phyloP scores from a whole-genome alignment of 495 filamentous ascomycete genomes.

The Aspergillus haitiensis region DNA sequence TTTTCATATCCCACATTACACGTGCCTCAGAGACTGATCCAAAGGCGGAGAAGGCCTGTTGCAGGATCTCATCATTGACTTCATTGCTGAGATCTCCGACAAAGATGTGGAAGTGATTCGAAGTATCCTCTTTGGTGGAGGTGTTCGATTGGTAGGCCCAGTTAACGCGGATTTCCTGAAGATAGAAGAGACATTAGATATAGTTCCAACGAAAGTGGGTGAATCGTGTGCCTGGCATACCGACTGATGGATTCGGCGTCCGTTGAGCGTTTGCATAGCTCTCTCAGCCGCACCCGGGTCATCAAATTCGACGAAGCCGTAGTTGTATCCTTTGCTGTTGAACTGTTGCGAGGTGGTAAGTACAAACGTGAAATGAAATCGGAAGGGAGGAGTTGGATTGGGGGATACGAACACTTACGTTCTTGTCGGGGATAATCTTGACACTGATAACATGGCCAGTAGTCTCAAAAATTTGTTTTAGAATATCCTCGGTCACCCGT shows the following conservation, averaged over 20 bases:
- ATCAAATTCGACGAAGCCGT: slow-evolving; percentile 98
- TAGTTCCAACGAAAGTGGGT: slow-evolving; percentile 6
- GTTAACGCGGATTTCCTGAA: slow-evolving; percentile 97
- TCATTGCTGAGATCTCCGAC: slow-evolving; percentile 98
- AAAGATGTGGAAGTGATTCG: slow-evolving; percentile 98
- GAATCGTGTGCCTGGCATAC: slow-evolving; percentile 52
- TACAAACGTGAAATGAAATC: slow-evolving; percentile 1
- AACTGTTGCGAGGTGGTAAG: slow-evolving; percentile 42
- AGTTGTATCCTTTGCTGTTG: slow-evolving; percentile 96
- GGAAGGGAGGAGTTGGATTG: background rate
- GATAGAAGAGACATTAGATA: slow-evolving; percentile 18
- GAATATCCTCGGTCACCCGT: slow-evolving; percentile 91
- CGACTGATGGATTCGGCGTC: slow-evolving; percentile 89
- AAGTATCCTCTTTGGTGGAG: slow-evolving; percentile 94
- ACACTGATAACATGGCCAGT: slow-evolving; percentile 97
- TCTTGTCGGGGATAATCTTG: slow-evolving; percentile 99
- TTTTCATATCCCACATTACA: slow-evolving; percentile 99
- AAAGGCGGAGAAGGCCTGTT: slow-evolving; percentile 96
- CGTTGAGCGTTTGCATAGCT: slow-evolving; percentile 96
- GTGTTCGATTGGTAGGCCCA: slow-evolving; percentile 99
- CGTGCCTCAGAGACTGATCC: slow-evolving; percentile 97
- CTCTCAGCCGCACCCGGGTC: slow-evolving; percentile 94
- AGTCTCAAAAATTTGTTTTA: slow-evolving; percentile 98
- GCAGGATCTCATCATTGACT: slow-evolving; percentile 94
- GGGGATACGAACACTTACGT: slow-evolving; percentile 59